phyloP scores from a whole-genome alignment of 108 stramenopile genomes.

The Skeletonema potamos region DNA sequence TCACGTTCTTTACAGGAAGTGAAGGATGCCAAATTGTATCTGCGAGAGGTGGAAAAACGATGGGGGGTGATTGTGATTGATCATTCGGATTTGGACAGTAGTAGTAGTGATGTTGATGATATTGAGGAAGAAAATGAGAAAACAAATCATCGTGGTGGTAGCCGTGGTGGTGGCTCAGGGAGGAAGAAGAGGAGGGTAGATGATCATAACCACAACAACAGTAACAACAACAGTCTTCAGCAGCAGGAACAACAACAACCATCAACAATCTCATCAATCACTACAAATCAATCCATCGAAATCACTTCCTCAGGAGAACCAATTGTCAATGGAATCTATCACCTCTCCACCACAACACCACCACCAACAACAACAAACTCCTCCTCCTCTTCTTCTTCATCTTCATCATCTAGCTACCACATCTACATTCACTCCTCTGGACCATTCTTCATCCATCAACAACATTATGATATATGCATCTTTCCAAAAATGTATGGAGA shows the following conservation, averaged over 20 bases:
- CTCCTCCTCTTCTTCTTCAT: neutral
- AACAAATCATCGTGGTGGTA: too few species aligned
- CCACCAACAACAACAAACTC: neutral
- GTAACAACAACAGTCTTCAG: neutral
- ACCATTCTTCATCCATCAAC: slow-evolving; percentile 2
- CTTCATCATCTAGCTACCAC: neutral
- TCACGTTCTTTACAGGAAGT: neutral
- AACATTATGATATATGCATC: slow-evolving; percentile 11
- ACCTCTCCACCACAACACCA: neutral
- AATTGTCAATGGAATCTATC: slow-evolving; percentile 3
- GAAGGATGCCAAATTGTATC: neutral
- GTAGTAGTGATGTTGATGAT: too few species aligned
- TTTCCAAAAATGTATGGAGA: slow-evolving; percentile 16
- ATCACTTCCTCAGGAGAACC: slow-evolving; percentile 1
- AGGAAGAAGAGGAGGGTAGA: neutral
- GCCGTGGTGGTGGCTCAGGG: neutral
- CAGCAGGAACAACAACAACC: too few species aligned
- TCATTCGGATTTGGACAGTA: neutral
- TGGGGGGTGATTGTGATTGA: slow-evolving; percentile 28
- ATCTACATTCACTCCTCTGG: slow-evolving; percentile 14
- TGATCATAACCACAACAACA: neutral
- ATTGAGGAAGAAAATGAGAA: neutral
- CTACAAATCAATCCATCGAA: neutral
- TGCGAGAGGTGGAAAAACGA: slow-evolving; percentile 4
- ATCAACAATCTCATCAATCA: neutral